phyloP scores from a whole-genome alignment of 805 yeast genomes.

The Spathaspora boniae region DNA sequence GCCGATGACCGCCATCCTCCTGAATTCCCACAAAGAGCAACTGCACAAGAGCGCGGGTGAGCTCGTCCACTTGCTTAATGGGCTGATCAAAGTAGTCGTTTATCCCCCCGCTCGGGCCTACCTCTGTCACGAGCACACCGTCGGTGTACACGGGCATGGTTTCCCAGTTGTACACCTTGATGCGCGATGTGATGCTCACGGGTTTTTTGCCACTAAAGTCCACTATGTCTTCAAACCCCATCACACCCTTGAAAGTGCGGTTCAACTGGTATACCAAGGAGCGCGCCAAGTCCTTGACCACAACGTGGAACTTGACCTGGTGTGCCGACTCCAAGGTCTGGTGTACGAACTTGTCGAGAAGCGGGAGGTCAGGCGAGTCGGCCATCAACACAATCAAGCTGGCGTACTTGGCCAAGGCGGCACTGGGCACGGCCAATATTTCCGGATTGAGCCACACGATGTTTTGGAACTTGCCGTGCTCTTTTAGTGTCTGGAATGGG shows the following conservation, averaged over 20 bases:
- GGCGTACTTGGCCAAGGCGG: constrained; percentile 13
- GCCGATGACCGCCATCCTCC: constrained; percentile 11
- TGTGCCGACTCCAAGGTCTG: constrained; percentile 3
- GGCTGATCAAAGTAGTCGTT: constrained; percentile 44
- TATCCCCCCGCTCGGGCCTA: constrained; percentile 32
- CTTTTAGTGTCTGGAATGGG: constrained; percentile 52
- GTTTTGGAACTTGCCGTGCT: constrained; percentile 45
- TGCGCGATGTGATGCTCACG: constrained; percentile 30
- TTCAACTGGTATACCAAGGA: constrained; percentile 32
- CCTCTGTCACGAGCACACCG: constrained; percentile 42
- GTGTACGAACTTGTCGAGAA: constrained; percentile 11
- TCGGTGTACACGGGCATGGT: constrained; percentile 40
- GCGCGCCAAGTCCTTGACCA: constrained; percentile 36
- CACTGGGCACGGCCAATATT: constrained; percentile 7
- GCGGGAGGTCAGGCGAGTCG: constrained; percentile 13
- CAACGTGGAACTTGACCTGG: constrained; percentile 15
- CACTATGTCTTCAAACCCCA: constrained; percentile 10
- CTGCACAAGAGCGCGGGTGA: constrained; percentile 49
- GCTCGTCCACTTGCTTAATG: constrained; percentile 40
- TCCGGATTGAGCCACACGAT: constrained; percentile 44
- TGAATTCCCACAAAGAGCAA: constrained; percentile 22
- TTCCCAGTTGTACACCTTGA: constrained; percentile 47
- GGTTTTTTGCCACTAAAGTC: too few species aligned
- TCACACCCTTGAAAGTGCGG: constrained; percentile 14
- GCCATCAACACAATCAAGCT: constrained; percentile 17